These are phyloP conservation scores for Chaetomium sp. DNA, from an alignment of 2,329 filamentous ascomycete genomes.

Conservation along the genomic window DNA sequence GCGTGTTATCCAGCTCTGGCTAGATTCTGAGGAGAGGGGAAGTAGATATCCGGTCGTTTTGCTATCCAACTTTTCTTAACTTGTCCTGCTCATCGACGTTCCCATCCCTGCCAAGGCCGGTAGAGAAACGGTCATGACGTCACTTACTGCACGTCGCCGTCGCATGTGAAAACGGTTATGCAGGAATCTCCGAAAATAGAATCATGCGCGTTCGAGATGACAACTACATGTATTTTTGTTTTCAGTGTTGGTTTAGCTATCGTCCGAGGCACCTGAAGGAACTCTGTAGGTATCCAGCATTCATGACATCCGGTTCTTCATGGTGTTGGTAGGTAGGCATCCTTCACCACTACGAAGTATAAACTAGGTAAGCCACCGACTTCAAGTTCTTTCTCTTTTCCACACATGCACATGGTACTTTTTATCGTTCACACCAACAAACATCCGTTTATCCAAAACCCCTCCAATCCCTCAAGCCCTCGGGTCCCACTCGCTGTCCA, in stretches of 20 bases:
- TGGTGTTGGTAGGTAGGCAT: too few species aligned
- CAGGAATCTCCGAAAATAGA: not conserved
- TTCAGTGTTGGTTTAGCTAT: too few species aligned
- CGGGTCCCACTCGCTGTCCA: slow-evolving; percentile 23
- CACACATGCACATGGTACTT: too few species aligned
- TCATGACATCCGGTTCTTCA: too few species aligned
- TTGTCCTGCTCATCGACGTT: not conserved
- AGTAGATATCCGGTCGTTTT: not conserved
- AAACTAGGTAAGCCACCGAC: too few species aligned
- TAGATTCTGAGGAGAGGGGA: not conserved
- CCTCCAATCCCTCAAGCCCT: not conserved
- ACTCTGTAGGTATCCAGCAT: too few species aligned
- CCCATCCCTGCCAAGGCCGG: slow-evolving; percentile 7
- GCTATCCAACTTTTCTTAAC: not conserved
- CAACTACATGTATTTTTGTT: too few species aligned
- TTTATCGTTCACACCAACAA: not conserved
- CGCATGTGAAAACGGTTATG: slow-evolving; percentile 9
- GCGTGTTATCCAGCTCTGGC: not conserved
- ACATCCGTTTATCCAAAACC: not conserved
- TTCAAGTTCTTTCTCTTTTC: too few species aligned
- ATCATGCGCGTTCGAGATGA: not conserved
- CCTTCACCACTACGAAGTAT: too few species aligned
- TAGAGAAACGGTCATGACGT: not conserved
- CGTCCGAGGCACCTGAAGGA: too few species aligned
- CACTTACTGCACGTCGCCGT: not conserved